These are phyloP conservation scores for Neoascochyta sp. DNA, from an alignment of 2,329 filamentous ascomycete genomes.

Conservation along the genomic window DNA sequence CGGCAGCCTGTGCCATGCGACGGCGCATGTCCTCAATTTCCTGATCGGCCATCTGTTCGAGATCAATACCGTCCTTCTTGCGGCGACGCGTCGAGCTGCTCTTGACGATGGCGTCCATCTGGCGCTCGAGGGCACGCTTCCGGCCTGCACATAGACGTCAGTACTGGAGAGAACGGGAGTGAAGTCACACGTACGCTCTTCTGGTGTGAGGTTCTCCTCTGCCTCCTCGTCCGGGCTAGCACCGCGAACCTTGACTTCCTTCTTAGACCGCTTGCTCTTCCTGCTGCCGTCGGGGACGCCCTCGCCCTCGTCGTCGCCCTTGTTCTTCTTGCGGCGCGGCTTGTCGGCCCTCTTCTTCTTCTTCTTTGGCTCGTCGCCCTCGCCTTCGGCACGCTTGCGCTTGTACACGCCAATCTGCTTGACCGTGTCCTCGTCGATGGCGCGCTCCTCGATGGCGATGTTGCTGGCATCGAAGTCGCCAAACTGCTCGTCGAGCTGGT, in stretches of 20 bases:
- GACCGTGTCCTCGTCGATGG: conserved; percentile 60
- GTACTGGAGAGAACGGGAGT: too few species aligned
- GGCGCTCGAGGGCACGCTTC: conserved; percentile 76
- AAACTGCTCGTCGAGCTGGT: conserved; percentile 56
- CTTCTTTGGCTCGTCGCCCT: conserved; percentile 59
- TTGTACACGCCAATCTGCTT: conserved; percentile 61
- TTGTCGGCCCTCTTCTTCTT: conserved; percentile 64
- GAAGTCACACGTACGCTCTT: conserved; percentile 61
- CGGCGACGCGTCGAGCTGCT: conserved; percentile 68
- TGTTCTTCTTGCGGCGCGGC: conserved; percentile 50
- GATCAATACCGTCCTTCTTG: conserved; percentile 86
- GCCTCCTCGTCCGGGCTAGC: conserved; percentile 57
- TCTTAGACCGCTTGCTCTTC: conserved; percentile 49
- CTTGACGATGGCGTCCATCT: conserved; percentile 85
- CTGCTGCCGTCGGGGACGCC: conserved; percentile 52
- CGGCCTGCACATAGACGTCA: conserved; percentile 57
- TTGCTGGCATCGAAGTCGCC: conserved; percentile 58
- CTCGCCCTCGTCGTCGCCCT: conserved; percentile 46
- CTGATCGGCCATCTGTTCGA: conserved; percentile 85
- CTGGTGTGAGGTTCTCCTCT: conserved; percentile 76
- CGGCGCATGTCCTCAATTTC: conserved; percentile 84
- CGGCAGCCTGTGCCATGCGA: conserved; percentile 85
- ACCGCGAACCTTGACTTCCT: conserved; percentile 36
- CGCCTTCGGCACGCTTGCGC: conserved; percentile 60
- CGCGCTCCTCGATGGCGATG: conserved; percentile 58